Evolutionary conservation across 2,329 filamentous ascomycete genomes (phyloP), one percentile per base, ranked within the genome.

Genomic region (Decorospora gaudefroyi): DNA sequence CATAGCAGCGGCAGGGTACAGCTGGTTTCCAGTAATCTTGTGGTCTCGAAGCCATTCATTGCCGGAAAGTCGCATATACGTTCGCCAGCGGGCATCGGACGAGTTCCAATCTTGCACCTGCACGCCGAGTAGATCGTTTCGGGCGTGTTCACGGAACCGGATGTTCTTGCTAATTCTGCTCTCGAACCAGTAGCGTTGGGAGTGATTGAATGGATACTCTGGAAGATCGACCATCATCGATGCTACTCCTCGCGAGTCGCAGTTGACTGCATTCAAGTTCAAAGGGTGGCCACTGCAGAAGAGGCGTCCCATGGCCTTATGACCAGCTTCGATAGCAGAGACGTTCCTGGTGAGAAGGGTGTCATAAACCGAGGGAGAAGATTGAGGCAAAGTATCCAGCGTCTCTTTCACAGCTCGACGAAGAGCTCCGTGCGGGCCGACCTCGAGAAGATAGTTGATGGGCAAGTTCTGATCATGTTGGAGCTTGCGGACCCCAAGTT

Each of bases 361-460:
- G n/a, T n/a, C n/a, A n/a, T n/a, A n/a, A n/a, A n/a, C n/a, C n/a
- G n/a, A n/a, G n/a, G n/a, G n/a, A n/a, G n/a, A n/a, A n/a, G n/a
- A n/a, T n/a, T n/a, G n/a, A 16, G 4, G 35, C 33, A 29, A 18
- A 17, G 4, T 41, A 11, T 29, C 21, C 12, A 48, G 12, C 2
- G 35, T 38, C 2, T 51, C 37, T 4, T 5, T 23, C 5, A 53
- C 34, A 10, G 67, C 61, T 1, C 65, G 54, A 22, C 58, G 56
- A 2, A 71, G 38, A 1, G 64, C 63, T 1, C 63, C 54, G 40
- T 70, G 66, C 7, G 68, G 67, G 2, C 68, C 68, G 6, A 69
- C 47, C 27, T 70, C 66, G 11, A 57, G 7, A 15, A 37, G 11
- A 56, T 30, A 23, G 2, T 42, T 26, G 8, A 48, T 28, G 4